Evolutionary conservation across 768 basidiomycete genomes (phyloP), one percentile per base, ranked within the genome.

Genomic region (Lyophyllum shimeji): DNA sequence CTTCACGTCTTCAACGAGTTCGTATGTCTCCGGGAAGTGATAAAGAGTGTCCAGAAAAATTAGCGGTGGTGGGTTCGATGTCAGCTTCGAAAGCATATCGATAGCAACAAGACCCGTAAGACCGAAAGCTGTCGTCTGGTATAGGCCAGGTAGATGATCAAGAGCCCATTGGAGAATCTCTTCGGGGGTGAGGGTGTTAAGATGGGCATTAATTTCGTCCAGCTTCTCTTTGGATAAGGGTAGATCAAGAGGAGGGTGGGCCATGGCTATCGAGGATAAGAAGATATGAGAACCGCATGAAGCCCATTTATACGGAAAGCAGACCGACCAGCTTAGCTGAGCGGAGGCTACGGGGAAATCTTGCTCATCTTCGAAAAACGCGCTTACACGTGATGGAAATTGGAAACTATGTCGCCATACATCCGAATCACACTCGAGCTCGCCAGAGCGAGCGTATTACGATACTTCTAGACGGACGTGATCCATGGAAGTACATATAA

Each of bases 1-100:
- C 65, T 87, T 84, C 17, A 95, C 91, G n/a, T 86, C 84, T 34
- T 87, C 82, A 9, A 95, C 89, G 44, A 99, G 86, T 54, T 86
- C 85, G 65, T 97, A 88, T 4, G 96, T 98, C 75, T 98, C 93
- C 3, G 78, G 76, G 73, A 99, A 99, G 75, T 98, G 97, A 68
- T 98, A 94, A 13, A 98, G 79, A 0, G 97, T 98, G 75, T 99
- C 95, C 68, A 98, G 74, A 76, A 99, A 98, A 75, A 98, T 94
- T 18, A 98, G 81, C 1, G 95, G 93, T 1, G 91, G 91, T 0
- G 82, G 81, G 17, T 73, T 67, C 24, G 75, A 57, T 2, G 87
- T 86, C 59, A 95, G 76, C 69, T 91, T 90, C 31, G 91, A 88
- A 52, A 98, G 83, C 93, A 99, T 97, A 69, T 97, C 94, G 58